These are phyloP conservation scores for Moelleriella libera DNA, from an alignment of 2,329 filamentous ascomycete species.

Conservation along the genomic window DNA sequence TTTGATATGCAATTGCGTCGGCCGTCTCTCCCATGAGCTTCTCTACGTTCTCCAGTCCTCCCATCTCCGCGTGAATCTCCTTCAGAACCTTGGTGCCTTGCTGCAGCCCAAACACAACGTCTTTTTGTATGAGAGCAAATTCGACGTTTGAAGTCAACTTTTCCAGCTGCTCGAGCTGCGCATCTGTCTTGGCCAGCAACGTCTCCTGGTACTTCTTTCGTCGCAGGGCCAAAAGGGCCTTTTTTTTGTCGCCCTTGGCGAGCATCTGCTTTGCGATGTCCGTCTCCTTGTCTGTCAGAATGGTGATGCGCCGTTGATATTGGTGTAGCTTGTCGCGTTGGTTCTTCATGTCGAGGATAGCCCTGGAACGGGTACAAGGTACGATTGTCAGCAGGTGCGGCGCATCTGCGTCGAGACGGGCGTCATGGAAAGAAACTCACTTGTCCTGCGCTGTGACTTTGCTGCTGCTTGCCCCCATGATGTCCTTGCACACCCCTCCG, in stretches of 20 bases:
- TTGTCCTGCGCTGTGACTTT: slow-evolving; percentile 66
- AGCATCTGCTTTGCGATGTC: slow-evolving; percentile 76
- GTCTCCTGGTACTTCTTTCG: slow-evolving; percentile 96
- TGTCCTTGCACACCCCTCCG: slow-evolving; percentile 5
- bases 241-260: slow-evolving; percentile 61
- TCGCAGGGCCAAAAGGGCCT: slow-evolving; percentile 75
- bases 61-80: slow-evolving; percentile 92
- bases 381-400: background rate
- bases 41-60: slow-evolving; percentile 84
- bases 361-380: slow-evolving; percentile 36
- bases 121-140: slow-evolving; percentile 93
- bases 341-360: slow-evolving; percentile 93
- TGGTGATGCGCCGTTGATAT: slow-evolving; percentile 81
- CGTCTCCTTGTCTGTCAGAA: slow-evolving; percentile 77
- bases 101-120: slow-evolving; percentile 82
- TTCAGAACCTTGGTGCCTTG: slow-evolving; percentile 82
- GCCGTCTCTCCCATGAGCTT: slow-evolving; percentile 87
- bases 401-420: background rate
- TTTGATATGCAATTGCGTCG: slow-evolving; percentile 83
- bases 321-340: slow-evolving; percentile 95
- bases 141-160: slow-evolving; percentile 79
- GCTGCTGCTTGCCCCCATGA: slow-evolving; percentile 42
- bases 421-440: slow-evolving; percentile 31
- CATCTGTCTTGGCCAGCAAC: slow-evolving; percentile 76
- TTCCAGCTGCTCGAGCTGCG: slow-evolving; percentile 87